Percentiles rank a stretch among this genome's conserved stretches.
phyloP scores from a whole-genome alignment of 352 stramenopile species.

The Aphanomyces stellatus region DNA sequence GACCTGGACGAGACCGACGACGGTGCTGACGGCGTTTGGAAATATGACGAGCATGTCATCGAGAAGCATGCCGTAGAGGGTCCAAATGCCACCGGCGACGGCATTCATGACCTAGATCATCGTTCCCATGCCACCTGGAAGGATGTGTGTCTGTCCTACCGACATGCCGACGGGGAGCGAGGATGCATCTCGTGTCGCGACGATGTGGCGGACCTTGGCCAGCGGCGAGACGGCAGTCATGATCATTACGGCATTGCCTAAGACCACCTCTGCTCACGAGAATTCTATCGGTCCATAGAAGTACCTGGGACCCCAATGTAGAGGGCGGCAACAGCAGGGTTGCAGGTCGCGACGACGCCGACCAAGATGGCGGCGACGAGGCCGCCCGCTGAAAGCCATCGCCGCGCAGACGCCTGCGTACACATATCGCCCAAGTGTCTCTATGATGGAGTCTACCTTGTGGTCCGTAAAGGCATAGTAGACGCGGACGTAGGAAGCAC shows the following conservation, averaged over 20 bases:
- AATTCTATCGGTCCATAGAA: background rate
- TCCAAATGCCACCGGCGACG: constrained; percentile 53
- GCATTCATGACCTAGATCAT: constrained; percentile 46
- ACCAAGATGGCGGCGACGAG: background rate
- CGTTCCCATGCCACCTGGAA: background rate
- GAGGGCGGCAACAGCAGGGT: constrained; percentile 35
- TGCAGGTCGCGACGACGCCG: constrained; percentile 23
- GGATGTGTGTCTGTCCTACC: background rate
- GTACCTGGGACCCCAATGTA: constrained; percentile 68
- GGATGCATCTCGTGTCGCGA: constrained; percentile 53
- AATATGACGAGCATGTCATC: constrained; percentile 50
- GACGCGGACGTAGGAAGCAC: constrained; percentile 58
- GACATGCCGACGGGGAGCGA: constrained; percentile 69
- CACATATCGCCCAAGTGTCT: too few species aligned
- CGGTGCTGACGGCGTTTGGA: constrained; percentile 57
- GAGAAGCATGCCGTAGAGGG: constrained; percentile 58
- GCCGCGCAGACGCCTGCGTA: background rate
- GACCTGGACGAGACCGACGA: constrained; percentile 66
- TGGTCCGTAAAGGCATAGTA: constrained; percentile 53
- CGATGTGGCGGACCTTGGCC: constrained; percentile 56
- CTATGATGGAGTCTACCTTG: constrained; percentile 21
- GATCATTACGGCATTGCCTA: constrained; percentile 40
- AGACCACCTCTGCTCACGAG: too few species aligned
- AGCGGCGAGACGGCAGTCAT: constrained; percentile 60
- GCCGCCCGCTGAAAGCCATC: background rate